A percentile compares a stretch with the other conserved stretches of the same genome.
phyloP scores from a whole-genome alignment of 1,284 basidiomycete genomes.

The Phlebopus sp. region DNA sequence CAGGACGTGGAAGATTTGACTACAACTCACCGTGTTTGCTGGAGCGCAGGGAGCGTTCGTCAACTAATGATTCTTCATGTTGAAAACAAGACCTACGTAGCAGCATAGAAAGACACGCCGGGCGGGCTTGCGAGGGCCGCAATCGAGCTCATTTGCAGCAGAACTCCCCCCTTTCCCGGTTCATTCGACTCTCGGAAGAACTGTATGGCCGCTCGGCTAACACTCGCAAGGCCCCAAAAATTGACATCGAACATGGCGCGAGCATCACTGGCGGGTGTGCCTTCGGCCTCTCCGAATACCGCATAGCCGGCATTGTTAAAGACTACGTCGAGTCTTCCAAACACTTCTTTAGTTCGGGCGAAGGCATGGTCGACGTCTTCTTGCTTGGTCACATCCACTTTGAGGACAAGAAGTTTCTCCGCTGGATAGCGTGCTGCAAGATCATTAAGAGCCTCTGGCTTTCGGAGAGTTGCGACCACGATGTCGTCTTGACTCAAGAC shows the following conservation, averaged over 20 bases:
- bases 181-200: slow-evolving; percentile 21
- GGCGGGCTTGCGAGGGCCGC: slow-evolving; percentile 6
- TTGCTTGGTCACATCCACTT: slow-evolving; percentile 16
- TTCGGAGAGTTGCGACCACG: slow-evolving; percentile 32
- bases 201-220: slow-evolving; percentile 10
- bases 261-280: slow-evolving; percentile 6
- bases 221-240: slow-evolving; percentile 11
- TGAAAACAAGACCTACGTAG: slow-evolving; percentile 6
- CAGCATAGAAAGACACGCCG: slow-evolving; percentile 9
- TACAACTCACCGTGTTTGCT: slow-evolving; percentile 18
- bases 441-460: slow-evolving; percentile 21
- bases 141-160: slow-evolving; percentile 19
- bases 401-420: slow-evolving; percentile 10
- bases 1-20: too few species aligned
- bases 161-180: slow-evolving; percentile 8
- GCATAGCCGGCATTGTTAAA: slow-evolving; percentile 22
- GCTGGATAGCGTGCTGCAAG: slow-evolving; percentile 16
- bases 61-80: neutral
- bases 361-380: slow-evolving; percentile 18
- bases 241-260: slow-evolving; percentile 16
- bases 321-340: slow-evolving; percentile 18
- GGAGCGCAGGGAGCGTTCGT: neutral
- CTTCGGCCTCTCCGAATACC: slow-evolving; percentile 13
- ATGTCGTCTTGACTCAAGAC: slow-evolving; percentile 29
- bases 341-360: slow-evolving; percentile 4